phyloP scores from a whole-genome alignment of 306 rosid species.

The Rosa chinensis region DNA sequence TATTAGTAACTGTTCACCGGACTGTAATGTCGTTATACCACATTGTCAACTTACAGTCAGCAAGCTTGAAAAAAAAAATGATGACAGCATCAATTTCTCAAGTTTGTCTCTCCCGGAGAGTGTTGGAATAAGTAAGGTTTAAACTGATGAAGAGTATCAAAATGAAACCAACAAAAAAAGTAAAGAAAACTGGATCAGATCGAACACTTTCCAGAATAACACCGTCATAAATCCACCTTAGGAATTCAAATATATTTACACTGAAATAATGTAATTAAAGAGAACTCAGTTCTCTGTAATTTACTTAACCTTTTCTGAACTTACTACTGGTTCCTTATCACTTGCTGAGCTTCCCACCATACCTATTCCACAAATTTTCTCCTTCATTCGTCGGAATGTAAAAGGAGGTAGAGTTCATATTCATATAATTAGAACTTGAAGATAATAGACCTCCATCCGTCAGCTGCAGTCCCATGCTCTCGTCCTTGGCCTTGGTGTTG shows the following conservation, averaged over 20 bases:
- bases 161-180: neutral
- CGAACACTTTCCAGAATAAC: neutral
- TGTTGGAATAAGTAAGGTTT: neutral
- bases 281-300: neutral
- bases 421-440: conserved; percentile 27
- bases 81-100: neutral
- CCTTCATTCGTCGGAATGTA: conserved; percentile 23
- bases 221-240: conserved; percentile 2
- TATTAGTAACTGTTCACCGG: no score
- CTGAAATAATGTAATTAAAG: neutral
- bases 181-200: neutral
- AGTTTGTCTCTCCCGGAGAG: neutral
- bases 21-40: no score
- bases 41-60: no score
- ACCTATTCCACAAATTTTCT: conserved; percentile 41
- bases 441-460: conserved; percentile 48
- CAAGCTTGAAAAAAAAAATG: no score
- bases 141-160: neutral
- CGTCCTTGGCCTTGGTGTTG: neutral
- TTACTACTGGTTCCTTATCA: conserved; percentile 12
- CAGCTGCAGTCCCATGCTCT: conserved; percentile 54
- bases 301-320: neutral
- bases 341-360: conserved; percentile 31
- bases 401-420: conserved; percentile 29
- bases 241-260: neutral